Evolutionary conservation across 1,139 yeast species (phyloP), one percentile per base, ranked within the genome.

Genomic region (Casaregolazyma lundiana): DNA sequence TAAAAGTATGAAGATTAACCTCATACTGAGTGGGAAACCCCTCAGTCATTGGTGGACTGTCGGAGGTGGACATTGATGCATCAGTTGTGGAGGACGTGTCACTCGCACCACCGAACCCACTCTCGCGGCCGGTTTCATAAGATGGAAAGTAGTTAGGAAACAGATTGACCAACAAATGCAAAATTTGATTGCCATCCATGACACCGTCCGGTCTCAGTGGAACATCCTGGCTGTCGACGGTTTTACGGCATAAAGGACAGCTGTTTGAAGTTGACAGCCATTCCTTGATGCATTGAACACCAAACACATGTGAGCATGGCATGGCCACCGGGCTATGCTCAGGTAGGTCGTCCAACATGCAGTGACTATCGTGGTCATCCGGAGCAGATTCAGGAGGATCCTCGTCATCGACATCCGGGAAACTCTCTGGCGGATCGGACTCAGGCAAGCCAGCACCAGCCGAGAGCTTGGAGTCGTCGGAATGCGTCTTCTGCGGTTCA

Each of bases 281-380:
- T 54, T 81, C 84, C 51, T 70, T 73, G 35, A 86, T 68, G 66
- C 97, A 88, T 21, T 75, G 75, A 52, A 78, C 73, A 3, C 96
- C 95, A 68, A 87, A 86, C 0, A 78, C 60, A 60, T 86, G 96
- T 7, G 80, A 80, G 65, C 97, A 90, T 0, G 96, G 94, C 76
- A 90, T 72, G 52, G 75, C 70, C 1, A 84, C 69, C 0, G 96
- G 83, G 6, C 73, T 63, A 63, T 89, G 96, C 34, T 49, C 38
- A 3, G 38, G 35, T 13, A n/a, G 6, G 6, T 38, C 41, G 13
- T 43, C 41, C 8, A 40, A 36, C 4, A 26, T 18, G 34, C 35
- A 18, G n/a, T 39, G 38, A 7, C 11, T 19, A 7, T 18, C 35
- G 9, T 26, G 21, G 16, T 40, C 47, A 11, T 32, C 47, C 22